Evolutionary conservation across 805 yeast species (phyloP).

Genomic region (Lipomyces chichibuensis): DNA sequence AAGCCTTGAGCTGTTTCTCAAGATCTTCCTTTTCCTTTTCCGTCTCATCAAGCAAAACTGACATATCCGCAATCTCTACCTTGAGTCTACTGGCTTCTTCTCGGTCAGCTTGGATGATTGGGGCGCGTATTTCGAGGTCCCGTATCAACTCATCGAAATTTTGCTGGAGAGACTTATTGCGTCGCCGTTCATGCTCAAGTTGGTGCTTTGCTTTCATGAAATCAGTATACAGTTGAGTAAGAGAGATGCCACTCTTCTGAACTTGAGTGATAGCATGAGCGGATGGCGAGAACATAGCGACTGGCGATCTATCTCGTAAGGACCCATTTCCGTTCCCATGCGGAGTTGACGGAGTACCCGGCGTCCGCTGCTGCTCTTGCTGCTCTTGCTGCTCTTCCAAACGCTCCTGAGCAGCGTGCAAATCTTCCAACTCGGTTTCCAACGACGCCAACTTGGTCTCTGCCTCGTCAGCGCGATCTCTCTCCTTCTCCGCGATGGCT

Average conservation of each 20-base stretch:
- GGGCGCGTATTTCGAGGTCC: slow-evolving; percentile 79
- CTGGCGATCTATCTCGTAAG: slow-evolving; percentile 17
- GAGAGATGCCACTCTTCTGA: slow-evolving; percentile 56
- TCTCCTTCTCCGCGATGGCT: slow-evolving; percentile 47
- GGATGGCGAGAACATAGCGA: slow-evolving; percentile 53
- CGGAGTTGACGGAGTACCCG: slow-evolving; percentile 27
- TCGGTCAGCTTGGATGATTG: slow-evolving; percentile 69
- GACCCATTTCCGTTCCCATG: slow-evolving; percentile 21
- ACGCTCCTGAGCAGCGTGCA: slow-evolving; percentile 32
- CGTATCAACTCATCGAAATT: slow-evolving; percentile 72
- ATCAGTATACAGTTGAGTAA: slow-evolving; percentile 68
- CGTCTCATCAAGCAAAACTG: slow-evolving; percentile 53
- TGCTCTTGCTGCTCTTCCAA: slow-evolving; percentile 11
- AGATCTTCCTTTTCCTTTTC: slow-evolving; percentile 47
- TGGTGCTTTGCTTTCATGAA: slow-evolving; percentile 66
- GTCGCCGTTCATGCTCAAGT: slow-evolving; percentile 67
- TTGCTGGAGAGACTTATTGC: slow-evolving; percentile 67
- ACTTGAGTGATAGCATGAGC: slow-evolving; percentile 58
- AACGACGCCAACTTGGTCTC: slow-evolving; percentile 50
- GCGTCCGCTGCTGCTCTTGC: slow-evolving; percentile 16
- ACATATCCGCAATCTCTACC: slow-evolving; percentile 57
- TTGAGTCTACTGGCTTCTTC: slow-evolving; percentile 61
- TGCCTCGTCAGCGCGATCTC: slow-evolving; percentile 44
- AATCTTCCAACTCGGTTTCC: slow-evolving; percentile 48
- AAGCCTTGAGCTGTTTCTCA: slow-evolving; percentile 42